Conservation (phyloP, 306 rosid species). For the Vigna nakashimae region DNA sequence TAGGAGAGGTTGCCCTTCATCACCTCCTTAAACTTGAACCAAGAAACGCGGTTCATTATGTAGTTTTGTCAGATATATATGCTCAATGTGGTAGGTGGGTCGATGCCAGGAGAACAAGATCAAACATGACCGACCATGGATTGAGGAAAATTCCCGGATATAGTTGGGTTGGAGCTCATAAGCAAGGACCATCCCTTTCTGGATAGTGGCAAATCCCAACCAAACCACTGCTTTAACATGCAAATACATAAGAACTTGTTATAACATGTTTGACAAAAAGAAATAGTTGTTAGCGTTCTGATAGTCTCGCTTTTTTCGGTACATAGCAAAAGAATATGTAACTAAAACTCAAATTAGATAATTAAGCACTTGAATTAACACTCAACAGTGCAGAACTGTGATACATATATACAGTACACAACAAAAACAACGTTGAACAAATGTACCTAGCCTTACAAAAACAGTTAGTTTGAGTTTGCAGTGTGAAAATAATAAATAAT, state of each 20-base stretch:
- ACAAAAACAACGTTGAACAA: background rate
- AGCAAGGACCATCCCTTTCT: constrained; percentile 31
- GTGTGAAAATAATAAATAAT: background rate
- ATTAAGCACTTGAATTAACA: too few species aligned
- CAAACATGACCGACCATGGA: constrained; percentile 50
- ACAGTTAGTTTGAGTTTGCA: background rate
- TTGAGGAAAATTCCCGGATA: constrained; percentile 71
- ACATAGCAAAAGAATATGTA: too few species aligned
- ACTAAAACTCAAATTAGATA: too few species aligned
- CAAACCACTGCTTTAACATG: constrained; percentile 24
- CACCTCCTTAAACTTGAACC: constrained; percentile 74
- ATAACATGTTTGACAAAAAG: background rate
- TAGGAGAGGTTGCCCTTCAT: constrained; percentile 67
- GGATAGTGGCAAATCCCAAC: background rate
- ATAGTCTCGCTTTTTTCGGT: too few species aligned
- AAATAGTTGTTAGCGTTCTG: background rate
- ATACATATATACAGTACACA: too few species aligned
- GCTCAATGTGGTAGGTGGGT: constrained; percentile 68
- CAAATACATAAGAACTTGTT: constrained; percentile 2
- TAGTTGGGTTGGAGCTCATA: constrained; percentile 69
- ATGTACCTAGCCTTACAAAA: too few species aligned
- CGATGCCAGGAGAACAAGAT: constrained; percentile 59
- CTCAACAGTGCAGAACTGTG: too few species aligned
- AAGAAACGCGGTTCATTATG: constrained; percentile 58
- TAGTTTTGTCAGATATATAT: constrained; percentile 65